These are phyloP conservation scores for Diplodia seriata DNA, from an alignment of 2,329 filamentous ascomycete species.

Conservation along the genomic window DNA sequence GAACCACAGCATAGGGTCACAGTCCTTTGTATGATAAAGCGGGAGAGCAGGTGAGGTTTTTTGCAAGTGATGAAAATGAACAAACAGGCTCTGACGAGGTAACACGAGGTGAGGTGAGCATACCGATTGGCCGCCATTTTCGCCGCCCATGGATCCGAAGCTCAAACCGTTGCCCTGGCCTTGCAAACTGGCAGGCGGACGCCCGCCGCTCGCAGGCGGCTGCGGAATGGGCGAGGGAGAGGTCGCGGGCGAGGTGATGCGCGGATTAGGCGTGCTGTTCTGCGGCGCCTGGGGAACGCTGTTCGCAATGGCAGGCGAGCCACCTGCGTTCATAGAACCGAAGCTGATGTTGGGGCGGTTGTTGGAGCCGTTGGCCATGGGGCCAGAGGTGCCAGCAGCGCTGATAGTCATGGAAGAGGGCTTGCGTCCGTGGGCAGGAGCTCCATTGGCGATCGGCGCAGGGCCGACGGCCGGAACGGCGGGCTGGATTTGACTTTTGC, in stretches of 20 bases:
- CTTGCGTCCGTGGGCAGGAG: constrained; percentile 77
- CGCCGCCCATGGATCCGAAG: constrained; percentile 83
- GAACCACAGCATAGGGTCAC: constrained; percentile 6
- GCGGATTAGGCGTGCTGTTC: constrained; percentile 69
- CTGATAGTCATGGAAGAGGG: constrained; percentile 91
- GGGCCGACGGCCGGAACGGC: constrained; percentile 67
- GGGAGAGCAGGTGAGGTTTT: neutral
- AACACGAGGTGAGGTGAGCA: constrained; percentile 48
- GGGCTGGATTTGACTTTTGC: constrained; percentile 74
- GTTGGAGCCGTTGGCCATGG: constrained; percentile 76
- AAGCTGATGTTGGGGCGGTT: constrained; percentile 75
- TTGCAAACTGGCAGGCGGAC: constrained; percentile 78
- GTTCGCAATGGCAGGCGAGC: constrained; percentile 65
- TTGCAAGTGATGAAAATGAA: neutral
- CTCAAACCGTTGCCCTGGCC: constrained; percentile 73
- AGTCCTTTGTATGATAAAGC: neutral
- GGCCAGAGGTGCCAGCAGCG: constrained; percentile 77
- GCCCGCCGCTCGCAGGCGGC: constrained; percentile 80
- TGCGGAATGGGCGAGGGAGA: constrained; percentile 95
- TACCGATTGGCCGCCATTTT: constrained; percentile 73
- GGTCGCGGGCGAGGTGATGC: constrained; percentile 81
- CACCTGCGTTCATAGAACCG: constrained; percentile 73
- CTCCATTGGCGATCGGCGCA: constrained; percentile 70
- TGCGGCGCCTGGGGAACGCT: constrained; percentile 73
- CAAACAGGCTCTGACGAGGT: constrained; percentile 3